These are phyloP conservation scores for Fusarium vanettenii DNA, from an alignment of 2,329 filamentous ascomycete species.

Conservation along the genomic window DNA sequence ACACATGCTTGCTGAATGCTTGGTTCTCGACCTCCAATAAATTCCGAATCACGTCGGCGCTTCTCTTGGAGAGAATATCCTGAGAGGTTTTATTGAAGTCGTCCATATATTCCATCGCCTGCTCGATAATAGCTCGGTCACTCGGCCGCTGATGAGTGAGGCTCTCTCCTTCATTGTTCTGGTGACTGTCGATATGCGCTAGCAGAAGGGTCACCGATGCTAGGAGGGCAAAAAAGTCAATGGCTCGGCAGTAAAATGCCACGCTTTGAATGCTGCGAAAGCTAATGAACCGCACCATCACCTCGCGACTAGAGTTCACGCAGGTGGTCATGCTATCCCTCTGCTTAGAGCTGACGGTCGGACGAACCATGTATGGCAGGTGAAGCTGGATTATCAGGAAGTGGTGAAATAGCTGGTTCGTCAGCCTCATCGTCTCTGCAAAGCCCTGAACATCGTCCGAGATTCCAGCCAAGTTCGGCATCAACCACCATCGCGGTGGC, in stretches of 20 bases:
- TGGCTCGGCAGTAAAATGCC: neutral
- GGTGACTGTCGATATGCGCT: neutral
- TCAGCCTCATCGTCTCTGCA: neutral
- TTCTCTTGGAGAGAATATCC: neutral
- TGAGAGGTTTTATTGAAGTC: neutral
- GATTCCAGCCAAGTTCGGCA: neutral
- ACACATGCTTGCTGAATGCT: neutral
- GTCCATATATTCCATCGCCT: slow-evolving; percentile 7
- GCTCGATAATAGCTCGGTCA: slow-evolving; percentile 18
- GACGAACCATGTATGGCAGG: neutral
- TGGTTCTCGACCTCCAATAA: neutral
- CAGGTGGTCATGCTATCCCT: neutral
- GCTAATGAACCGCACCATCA: neutral
- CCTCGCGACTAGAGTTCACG: neutral
- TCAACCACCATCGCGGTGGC: neutral
- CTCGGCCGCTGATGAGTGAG: slow-evolving; percentile 15
- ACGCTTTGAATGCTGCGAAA: neutral
- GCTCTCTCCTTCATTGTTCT: neutral
- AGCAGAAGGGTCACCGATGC: neutral
- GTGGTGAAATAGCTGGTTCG: neutral
- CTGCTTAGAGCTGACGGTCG: neutral
- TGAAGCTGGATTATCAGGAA: neutral
- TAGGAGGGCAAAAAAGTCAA: neutral
- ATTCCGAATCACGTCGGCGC: neutral
- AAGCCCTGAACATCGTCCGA: neutral